These are phyloP conservation scores for Cinnamomum chago DNA, from an alignment of 164 flowering plant genomes.

Conservation along the genomic window DNA sequence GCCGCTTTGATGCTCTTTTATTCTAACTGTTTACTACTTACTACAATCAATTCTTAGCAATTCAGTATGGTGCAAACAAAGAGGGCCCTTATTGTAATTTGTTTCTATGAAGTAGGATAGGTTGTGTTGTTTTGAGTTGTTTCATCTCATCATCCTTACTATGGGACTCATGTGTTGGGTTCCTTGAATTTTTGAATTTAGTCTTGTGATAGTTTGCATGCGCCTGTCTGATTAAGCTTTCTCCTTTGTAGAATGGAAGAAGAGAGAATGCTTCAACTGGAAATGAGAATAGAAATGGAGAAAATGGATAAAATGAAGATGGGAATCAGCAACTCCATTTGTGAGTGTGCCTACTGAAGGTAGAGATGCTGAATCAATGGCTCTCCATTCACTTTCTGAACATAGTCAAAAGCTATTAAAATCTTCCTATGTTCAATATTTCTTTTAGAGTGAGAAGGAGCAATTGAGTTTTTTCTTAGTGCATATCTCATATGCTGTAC, in stretches of 20 bases:
- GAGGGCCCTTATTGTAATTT: too few relatives aligned
- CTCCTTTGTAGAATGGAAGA: neutral
- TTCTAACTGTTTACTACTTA: too few relatives aligned
- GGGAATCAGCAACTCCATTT: neutral
- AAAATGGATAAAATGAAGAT: constrained; percentile 5
- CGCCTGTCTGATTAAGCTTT: neutral
- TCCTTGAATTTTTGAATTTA: too few relatives aligned
- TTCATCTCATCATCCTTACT: too few relatives aligned
- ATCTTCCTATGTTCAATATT: neutral
- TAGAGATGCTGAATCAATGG: neutral
- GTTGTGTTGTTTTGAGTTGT: too few relatives aligned
- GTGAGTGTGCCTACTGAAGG: neutral
- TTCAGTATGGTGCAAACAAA: too few relatives aligned
- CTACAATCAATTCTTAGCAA: too few relatives aligned
- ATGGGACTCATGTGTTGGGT: too few relatives aligned
- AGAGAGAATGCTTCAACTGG: neutral
- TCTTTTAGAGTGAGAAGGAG: neutral
- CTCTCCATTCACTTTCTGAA: neutral
- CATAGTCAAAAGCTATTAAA: neutral
- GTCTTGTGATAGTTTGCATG: neutral
- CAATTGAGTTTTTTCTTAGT: neutral
- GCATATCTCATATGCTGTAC: too few relatives aligned
- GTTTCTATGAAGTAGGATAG: too few relatives aligned
- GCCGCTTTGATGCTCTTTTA: too few relatives aligned
- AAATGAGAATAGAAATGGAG: neutral